Conservation (phyloP, 225 moss, liverwort and hornwort species). For the Straminergon stramineum region DNA sequence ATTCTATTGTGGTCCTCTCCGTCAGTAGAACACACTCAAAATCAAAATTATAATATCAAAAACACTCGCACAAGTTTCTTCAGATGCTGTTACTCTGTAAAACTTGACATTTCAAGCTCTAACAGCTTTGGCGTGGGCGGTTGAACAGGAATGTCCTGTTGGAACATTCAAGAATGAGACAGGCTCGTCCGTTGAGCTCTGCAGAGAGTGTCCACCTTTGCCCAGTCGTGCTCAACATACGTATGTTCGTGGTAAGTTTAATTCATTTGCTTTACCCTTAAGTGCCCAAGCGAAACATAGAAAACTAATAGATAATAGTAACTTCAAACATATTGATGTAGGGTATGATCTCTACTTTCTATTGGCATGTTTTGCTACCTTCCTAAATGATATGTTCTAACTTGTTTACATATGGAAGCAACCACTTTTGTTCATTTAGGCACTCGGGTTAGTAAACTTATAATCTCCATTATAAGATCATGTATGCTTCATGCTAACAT, state of each 20-base stretch:
- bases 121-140: neutral
- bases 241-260: conserved; percentile 69
- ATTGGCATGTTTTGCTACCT: neutral
- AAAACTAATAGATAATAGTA: neutral
- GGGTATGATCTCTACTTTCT: neutral
- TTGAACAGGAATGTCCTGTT: conserved; percentile 74
- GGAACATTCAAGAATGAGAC: conserved; percentile 84
- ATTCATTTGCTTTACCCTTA: neutral
- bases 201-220: conserved; percentile 50
- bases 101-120: neutral
- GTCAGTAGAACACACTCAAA: neutral
- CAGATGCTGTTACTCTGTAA: neutral
- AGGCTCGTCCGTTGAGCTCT: conserved; percentile 55
- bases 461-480: neutral
- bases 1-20: neutral
- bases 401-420: neutral
- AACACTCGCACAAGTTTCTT: neutral
- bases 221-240: conserved; percentile 62
- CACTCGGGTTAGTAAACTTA: neutral
- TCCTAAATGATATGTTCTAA: neutral
- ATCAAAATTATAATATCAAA: neutral
- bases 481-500: neutral
- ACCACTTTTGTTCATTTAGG: neutral
- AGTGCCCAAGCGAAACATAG: neutral
- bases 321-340: neutral